These are phyloP conservation scores for Fagopyrum esculentum DNA, from an alignment of 148 eudicot genomes.

Conservation along the genomic window DNA sequence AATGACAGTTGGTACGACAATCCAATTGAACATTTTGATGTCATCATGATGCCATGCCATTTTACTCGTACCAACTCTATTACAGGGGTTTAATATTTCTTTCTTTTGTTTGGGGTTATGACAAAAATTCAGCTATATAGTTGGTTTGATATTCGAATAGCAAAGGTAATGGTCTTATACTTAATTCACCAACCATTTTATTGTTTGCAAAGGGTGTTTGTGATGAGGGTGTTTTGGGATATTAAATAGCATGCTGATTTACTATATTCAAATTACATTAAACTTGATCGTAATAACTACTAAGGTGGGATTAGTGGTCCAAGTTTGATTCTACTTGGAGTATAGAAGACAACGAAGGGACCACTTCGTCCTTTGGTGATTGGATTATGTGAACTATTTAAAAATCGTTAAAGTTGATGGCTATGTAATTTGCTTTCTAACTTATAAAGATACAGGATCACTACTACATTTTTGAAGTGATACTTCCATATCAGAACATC, in stretches of 20 bases:
- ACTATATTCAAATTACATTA: background rate
- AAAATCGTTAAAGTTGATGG: background rate
- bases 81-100: background rate
- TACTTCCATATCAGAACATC: background rate
- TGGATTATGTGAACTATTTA: background rate
- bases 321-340: background rate
- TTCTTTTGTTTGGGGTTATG: background rate
- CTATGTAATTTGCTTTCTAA: background rate
- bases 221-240: background rate
- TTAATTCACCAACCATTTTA: background rate
- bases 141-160: background rate
- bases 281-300: background rate
- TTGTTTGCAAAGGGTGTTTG: background rate
- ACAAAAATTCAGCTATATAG: background rate
- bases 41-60: background rate
- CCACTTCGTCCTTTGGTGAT: slow-evolving; percentile 4
- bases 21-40: background rate
- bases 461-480: background rate
- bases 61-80: background rate
- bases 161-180: background rate
- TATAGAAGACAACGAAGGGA: background rate
- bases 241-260: background rate
- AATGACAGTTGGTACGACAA: background rate
- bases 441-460: background rate
- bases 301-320: slow-evolving; percentile 1